Evolutionary conservation across 345 rosid genomes (phyloP).

Genomic region (Populus nigra): DNA sequence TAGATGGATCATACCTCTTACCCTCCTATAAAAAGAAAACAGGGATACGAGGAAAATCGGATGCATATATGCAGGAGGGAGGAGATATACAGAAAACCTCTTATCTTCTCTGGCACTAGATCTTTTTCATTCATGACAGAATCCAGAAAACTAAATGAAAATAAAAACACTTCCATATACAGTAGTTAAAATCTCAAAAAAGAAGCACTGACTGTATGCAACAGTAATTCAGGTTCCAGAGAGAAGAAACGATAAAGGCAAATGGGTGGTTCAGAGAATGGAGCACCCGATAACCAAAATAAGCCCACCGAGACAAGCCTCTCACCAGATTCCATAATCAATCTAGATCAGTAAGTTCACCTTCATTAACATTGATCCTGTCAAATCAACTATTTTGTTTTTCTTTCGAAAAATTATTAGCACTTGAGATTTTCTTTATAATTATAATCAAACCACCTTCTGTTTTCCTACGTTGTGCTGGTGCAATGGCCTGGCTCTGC

Average conservation of each 20-base stretch:
- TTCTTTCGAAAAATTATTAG: background rate
- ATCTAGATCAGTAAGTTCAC: conserved; percentile 43
- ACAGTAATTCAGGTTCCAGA: too few species aligned
- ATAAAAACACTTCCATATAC: background rate
- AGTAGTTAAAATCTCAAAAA: too few species aligned
- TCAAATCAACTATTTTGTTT: background rate
- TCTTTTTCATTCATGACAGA: too few species aligned
- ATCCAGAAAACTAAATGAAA: too few species aligned
- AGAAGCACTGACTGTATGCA: background rate
- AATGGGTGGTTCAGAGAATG: background rate
- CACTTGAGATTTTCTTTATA: background rate
- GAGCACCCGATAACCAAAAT: background rate
- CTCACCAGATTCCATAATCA: conserved; percentile 29
- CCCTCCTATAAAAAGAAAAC: too few species aligned
- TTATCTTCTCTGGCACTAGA: too few species aligned
- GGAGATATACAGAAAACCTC: too few species aligned
- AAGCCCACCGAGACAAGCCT: background rate
- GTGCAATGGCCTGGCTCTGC: background rate
- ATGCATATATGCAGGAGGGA: too few species aligned
- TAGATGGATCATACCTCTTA: too few species aligned
- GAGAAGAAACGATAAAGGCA: background rate
- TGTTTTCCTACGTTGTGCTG: background rate
- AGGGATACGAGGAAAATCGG: too few species aligned
- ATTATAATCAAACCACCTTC: background rate
- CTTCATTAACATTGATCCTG: background rate